These are phyloP conservation scores for Fusarium proliferatum DNA, from an alignment of 2,329 filamentous ascomycete species.

Conservation along the genomic window DNA sequence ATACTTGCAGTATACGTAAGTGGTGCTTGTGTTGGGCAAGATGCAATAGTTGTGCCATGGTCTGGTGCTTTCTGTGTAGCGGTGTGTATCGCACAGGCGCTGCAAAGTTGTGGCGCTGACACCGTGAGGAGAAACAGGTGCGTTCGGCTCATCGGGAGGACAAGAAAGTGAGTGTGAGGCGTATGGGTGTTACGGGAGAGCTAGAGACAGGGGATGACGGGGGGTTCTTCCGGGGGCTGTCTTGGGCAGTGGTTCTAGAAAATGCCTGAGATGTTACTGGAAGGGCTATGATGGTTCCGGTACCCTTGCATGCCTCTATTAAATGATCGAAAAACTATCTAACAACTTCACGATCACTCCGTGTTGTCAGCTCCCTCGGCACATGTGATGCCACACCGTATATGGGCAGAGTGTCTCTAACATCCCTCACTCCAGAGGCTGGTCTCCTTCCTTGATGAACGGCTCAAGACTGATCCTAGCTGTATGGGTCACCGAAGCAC, in stretches of 20 bases:
- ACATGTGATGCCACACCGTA: conserved; percentile 14
- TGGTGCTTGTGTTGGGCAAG: conserved; percentile 6
- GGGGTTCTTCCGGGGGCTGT: neutral
- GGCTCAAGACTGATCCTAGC: conserved; percentile 51
- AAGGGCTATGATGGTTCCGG: neutral
- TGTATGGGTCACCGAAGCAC: conserved; percentile 54
- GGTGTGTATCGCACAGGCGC: conserved; percentile 15
- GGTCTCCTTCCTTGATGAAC: conserved; percentile 51
- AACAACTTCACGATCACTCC: neutral
- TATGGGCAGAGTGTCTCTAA: neutral
- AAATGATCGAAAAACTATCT: conserved; percentile 6
- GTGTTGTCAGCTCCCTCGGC: neutral
- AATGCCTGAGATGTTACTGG: neutral
- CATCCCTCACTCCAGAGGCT: conserved; percentile 19
- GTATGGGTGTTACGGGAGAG: conserved; percentile 1
- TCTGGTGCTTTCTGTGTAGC: conserved; percentile 27
- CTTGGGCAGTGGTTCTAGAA: neutral
- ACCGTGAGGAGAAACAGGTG: conserved; percentile 22
- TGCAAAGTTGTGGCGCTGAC: neutral
- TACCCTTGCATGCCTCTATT: conserved; percentile 13
- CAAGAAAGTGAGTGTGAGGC: conserved; percentile 10
- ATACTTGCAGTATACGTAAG: neutral
- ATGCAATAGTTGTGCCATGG: conserved; percentile 16
- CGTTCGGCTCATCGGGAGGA: conserved; percentile 16
- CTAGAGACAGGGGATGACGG: neutral